These are phyloP conservation scores for Secale cereale DNA, from an alignment of 176 grass and related monocot genomes.

Conservation along the genomic window DNA sequence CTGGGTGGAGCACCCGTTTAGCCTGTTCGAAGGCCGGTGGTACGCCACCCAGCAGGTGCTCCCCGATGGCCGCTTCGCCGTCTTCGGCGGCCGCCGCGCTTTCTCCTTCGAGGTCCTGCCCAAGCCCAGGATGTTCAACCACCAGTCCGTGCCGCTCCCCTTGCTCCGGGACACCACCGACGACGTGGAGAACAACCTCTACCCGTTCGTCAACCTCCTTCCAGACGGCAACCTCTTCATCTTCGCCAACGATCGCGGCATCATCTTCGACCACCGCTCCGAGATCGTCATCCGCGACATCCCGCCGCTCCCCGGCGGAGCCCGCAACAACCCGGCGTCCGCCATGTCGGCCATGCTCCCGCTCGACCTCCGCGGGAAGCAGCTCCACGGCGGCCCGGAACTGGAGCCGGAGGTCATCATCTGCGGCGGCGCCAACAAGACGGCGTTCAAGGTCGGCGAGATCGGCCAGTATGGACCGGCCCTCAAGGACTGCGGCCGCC, in stretches of 20 bases:
- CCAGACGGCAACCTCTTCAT: conserved; percentile 80
- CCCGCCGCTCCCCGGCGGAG: conserved; percentile 54
- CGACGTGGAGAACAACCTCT: conserved; percentile 89
- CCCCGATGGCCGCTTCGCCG: conserved; percentile 53
- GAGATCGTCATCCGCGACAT: conserved; percentile 57
- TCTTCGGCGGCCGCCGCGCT: conserved; percentile 65
- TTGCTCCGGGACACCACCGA: conserved; percentile 69
- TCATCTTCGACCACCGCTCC: conserved; percentile 57
- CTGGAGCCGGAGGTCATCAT: conserved; percentile 62
- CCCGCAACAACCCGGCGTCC: conserved; percentile 73
- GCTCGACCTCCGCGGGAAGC: conserved; percentile 52
- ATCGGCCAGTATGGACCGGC: conserved; percentile 39
- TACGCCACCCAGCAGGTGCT: conserved; percentile 67
- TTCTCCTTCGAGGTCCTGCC: conserved; percentile 79
- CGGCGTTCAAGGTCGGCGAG: conserved; percentile 47
- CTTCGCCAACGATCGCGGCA: conserved; percentile 82
- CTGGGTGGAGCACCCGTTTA: neutral
- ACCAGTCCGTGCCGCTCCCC: conserved; percentile 15
- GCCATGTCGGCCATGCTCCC: conserved; percentile 80
- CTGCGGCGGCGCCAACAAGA: conserved; percentile 64
- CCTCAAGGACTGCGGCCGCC: conserved; percentile 57
- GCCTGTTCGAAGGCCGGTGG: conserved; percentile 16
- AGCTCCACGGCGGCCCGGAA: neutral
- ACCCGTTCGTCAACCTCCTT: conserved; percentile 90
- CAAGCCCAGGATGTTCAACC: conserved; percentile 35